Conservation (phyloP, 768 basidiomycete genomes). For the Amanita exitialis region DNA sequence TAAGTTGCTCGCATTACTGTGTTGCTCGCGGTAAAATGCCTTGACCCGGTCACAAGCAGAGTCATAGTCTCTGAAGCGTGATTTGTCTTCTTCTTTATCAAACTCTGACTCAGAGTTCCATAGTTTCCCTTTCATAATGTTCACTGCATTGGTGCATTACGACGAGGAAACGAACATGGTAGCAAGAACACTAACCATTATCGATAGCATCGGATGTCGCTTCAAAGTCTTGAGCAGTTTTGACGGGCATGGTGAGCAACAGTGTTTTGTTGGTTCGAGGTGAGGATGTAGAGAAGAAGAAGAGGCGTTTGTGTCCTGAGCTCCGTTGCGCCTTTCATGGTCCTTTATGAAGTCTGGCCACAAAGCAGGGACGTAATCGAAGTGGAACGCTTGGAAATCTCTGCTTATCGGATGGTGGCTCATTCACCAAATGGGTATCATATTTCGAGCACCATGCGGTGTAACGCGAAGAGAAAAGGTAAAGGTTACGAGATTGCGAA, state of each 20-base stretch:
- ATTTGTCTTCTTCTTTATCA: slow-evolving; percentile 55
- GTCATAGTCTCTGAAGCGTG: slow-evolving; percentile 63
- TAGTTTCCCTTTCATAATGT: slow-evolving; percentile 50
- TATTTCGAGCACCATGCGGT: neutral
- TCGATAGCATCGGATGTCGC: slow-evolving; percentile 38
- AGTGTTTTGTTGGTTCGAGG: neutral
- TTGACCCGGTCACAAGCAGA: slow-evolving; percentile 71
- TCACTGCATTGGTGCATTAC: slow-evolving; percentile 33
- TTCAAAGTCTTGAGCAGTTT: slow-evolving; percentile 28
- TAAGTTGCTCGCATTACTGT: slow-evolving; percentile 31
- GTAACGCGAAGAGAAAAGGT: neutral
- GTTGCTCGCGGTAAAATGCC: slow-evolving; percentile 69
- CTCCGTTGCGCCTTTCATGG: neutral
- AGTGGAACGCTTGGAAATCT: neutral
- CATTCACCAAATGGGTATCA: neutral
- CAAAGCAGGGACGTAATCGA: slow-evolving; percentile 3
- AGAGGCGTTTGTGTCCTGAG: neutral
- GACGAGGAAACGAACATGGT: neutral
- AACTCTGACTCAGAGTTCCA: slow-evolving; percentile 53
- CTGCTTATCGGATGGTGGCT: neutral
- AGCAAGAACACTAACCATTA: slow-evolving; percentile 22
- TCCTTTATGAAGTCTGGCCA: neutral
- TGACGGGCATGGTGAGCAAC: slow-evolving; percentile 16
- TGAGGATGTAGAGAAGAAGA: neutral
- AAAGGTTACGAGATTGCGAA: neutral